phyloP scores from a whole-genome alignment of 805 yeast genomes.

The Starmerella powellii region DNA sequence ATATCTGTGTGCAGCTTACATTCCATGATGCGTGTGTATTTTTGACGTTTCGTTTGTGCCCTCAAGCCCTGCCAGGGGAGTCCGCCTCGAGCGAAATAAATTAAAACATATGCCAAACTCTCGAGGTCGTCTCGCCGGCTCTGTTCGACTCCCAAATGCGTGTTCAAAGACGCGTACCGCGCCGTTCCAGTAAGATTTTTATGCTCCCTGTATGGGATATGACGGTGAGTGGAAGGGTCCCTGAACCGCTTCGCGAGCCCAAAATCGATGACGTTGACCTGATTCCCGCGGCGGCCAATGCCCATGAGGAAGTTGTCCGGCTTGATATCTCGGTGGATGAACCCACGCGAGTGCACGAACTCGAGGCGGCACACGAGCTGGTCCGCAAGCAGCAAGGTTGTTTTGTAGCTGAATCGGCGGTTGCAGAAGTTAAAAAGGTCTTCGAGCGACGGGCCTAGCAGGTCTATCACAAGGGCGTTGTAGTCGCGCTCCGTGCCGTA shows the following conservation, averaged over 20 bases:
- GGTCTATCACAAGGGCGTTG: slow-evolving; percentile 92
- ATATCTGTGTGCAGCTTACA: slow-evolving; percentile 84
- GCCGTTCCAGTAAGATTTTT: slow-evolving; percentile 96
- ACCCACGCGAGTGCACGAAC: slow-evolving; percentile 88
- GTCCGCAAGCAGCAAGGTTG: slow-evolving; percentile 84
- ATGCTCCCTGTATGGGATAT: slow-evolving; percentile 92
- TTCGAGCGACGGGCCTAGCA: slow-evolving; percentile 88
- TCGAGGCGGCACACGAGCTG: slow-evolving; percentile 90
- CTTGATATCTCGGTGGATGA: slow-evolving; percentile 72
- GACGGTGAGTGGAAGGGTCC: slow-evolving; percentile 87
- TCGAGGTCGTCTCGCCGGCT: slow-evolving; percentile 94
- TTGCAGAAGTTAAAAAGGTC: slow-evolving; percentile 94
- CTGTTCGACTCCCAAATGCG: slow-evolving; percentile 95
- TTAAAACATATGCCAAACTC: slow-evolving; percentile 83
- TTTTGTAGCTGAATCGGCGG: slow-evolving; percentile 82
- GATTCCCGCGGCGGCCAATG: slow-evolving; percentile 86
- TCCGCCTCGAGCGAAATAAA: slow-evolving; percentile 89
- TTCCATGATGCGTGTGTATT: slow-evolving; percentile 91
- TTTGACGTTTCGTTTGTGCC: slow-evolving; percentile 93
- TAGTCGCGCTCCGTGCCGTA: slow-evolving; percentile 94
- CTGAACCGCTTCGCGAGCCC: slow-evolving; percentile 89
- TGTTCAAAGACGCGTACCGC: slow-evolving; percentile 86
- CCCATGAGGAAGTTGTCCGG: slow-evolving; percentile 82
- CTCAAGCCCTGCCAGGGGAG: slow-evolving; percentile 98
- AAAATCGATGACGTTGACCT: slow-evolving; percentile 86